phyloP scores from a whole-genome alignment of 768 basidiomycete species.

The Suillus spraguei region DNA sequence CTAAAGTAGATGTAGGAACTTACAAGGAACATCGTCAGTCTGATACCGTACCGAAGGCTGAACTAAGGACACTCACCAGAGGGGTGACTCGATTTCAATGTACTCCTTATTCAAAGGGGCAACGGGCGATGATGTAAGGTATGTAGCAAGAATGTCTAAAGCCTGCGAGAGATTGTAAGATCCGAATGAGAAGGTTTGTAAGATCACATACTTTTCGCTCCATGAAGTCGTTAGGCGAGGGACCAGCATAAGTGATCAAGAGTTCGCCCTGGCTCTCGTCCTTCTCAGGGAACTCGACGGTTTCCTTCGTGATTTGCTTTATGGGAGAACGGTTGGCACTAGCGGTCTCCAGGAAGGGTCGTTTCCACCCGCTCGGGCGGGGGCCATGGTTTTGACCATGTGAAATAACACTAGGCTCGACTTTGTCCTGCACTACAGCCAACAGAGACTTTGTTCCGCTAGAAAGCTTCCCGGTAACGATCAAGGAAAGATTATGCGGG shows the following conservation, averaged over 20 bases:
- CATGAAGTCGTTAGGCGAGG: conserved; percentile 68
- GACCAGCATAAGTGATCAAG: conserved; percentile 75
- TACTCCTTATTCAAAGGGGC: conserved; percentile 90
- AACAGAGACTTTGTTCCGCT: conserved; percentile 76
- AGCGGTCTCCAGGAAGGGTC: conserved; percentile 90
- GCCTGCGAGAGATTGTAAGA: conserved; percentile 48
- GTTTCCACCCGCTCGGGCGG: conserved; percentile 82
- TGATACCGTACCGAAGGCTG: background rate
- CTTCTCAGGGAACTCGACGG: conserved; percentile 93
- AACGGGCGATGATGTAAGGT: conserved; percentile 83
- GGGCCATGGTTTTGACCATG: conserved; percentile 75
- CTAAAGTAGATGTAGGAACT: conserved; percentile 88
- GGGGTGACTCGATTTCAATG: conserved; percentile 86
- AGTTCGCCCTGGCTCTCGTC: conserved; percentile 96
- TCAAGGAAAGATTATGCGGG: conserved; percentile 89
- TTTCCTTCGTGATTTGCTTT: conserved; percentile 53
- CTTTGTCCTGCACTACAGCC: conserved; percentile 75
- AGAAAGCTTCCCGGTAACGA: conserved; percentile 86
- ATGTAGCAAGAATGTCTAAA: conserved; percentile 81
- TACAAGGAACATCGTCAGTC: conserved; percentile 12
- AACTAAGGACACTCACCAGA: conserved; percentile 58
- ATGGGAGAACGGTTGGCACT: conserved; percentile 66
- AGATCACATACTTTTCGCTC: conserved; percentile 59
- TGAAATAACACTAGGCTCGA: conserved; percentile 80
- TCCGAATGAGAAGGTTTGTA: conserved; percentile 6